Conservation (phyloP, 176 grass and related monocot genomes). For the Oryza brachyantha region DNA sequence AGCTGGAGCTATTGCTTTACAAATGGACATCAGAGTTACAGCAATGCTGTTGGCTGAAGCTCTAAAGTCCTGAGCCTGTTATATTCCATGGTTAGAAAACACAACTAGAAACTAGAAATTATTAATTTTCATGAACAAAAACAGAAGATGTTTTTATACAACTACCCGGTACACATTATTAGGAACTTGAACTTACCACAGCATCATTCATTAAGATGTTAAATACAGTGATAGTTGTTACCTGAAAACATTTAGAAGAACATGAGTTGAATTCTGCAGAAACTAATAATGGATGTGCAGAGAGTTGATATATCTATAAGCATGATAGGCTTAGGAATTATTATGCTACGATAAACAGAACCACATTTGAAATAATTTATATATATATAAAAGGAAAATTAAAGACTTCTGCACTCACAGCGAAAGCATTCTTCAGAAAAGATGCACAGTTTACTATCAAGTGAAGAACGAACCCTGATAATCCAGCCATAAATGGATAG, state of each 20-base stretch:
- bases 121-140: not conserved
- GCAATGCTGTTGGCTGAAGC: conserved; percentile 58
- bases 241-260: conserved; percentile 43
- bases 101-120: conserved; percentile 6
- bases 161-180: not conserved
- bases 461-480: conserved; percentile 58
- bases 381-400: too few relatives aligned
- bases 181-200: conserved; percentile 47
- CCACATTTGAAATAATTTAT: conserved; percentile 1
- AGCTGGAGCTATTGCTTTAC: conserved; percentile 59
- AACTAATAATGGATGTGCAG: not conserved
- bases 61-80: conserved; percentile 57
- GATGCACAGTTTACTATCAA: conserved; percentile 71
- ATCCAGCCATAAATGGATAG: conserved; percentile 72
- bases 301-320: conserved; percentile 23
- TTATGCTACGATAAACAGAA: not conserved
- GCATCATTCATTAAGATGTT: conserved; percentile 67
- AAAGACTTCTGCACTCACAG: conserved; percentile 44
- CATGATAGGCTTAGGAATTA: not conserved
- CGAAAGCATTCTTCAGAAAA: conserved; percentile 69
- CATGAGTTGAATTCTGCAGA: not conserved
- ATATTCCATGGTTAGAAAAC: conserved; percentile 21
- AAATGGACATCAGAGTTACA: conserved; percentile 62
- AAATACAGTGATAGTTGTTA: conserved; percentile 53
- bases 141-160: conserved; percentile 24